Base-by-base conservation (phyloP, 805 yeast species). In the Wickerhamomyces subpelliculosus region DNA sequence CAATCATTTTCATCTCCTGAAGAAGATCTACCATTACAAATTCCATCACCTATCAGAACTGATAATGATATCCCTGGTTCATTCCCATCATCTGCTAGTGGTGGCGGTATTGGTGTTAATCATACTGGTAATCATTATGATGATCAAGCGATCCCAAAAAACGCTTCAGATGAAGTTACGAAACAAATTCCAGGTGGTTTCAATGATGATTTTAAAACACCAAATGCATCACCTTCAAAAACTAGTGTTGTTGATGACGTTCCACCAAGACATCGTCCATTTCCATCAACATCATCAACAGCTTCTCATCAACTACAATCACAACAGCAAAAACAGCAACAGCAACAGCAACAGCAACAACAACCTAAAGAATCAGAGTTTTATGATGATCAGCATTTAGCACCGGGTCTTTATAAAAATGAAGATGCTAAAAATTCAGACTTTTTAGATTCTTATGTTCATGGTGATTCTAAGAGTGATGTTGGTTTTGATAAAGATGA, bases 361-460 rank as follows among this genome's bases (percentile, higher is more conserved):
- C 30, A 14, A 36, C 16, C 17, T 12, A 25, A 25, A 14, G 34
- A 23, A 10, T 19, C 40, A 26, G 35, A 7, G 9, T 6, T 7
- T 7, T 6, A 21, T 21, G 23, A 21, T 21, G 28, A 26, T 30
- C 29, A 33, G 7, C 25, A 17, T 19, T 16, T 32, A n/a, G 23
- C 19, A 19, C 34, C 38, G 14, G 12, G n/a, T 14, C 26, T 41
- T 17, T 44, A 46, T 24, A 20, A 35, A 7, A 40, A 40, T 20
- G 32, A 28, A 1, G 39, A 43, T 13, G 42, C 47, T 10, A 46
- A 49, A 41, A 45, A 47, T 14, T 52, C 58, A 12, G 61, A 58
- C 36, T 48, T 58, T 29, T 43, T 58, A 27, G 62, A 57, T 32
- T 51, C 45, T 19, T 58, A 54, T 32, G 53, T 45, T 28, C 39